Conservation (phyloP, 495 filamentous ascomycete species). For the Zalerion maritima region DNA sequence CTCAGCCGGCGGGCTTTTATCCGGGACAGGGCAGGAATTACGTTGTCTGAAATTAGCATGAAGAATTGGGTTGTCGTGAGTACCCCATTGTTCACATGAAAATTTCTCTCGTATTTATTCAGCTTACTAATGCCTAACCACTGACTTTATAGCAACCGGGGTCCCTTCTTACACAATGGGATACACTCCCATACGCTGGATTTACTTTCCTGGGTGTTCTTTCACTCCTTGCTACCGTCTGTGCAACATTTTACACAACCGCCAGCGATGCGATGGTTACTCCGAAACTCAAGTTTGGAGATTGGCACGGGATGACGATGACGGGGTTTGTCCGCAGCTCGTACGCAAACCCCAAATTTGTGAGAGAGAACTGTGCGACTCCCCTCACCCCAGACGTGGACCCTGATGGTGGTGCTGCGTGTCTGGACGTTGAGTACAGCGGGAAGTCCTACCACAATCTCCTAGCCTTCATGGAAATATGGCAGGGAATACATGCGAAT, state of each 20-base stretch:
- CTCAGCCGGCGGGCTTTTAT: constrained; percentile 48
- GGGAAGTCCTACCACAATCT: constrained; percentile 34
- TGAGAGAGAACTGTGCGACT: constrained; percentile 38
- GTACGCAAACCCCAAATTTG: constrained; percentile 44
- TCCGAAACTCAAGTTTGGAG: constrained; percentile 45
- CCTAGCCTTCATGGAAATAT: constrained; percentile 25
- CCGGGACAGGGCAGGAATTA: constrained; percentile 42
- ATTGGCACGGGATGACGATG: constrained; percentile 27
- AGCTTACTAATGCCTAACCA: neutral
- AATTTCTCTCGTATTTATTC: neutral
- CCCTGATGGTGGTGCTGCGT: constrained; percentile 20
- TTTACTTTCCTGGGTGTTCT: constrained; percentile 43
- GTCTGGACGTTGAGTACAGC: constrained; percentile 48
- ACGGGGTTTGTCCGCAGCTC: constrained; percentile 38
- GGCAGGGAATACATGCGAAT: constrained; percentile 26
- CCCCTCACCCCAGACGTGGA: constrained; percentile 35
- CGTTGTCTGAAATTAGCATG: constrained; percentile 57
- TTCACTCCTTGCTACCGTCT: constrained; percentile 42
- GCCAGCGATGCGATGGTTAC: constrained; percentile 57
- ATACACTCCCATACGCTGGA: constrained; percentile 44
- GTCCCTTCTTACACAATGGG: constrained; percentile 50
- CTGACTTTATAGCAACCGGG: constrained; percentile 25
- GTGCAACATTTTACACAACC: constrained; percentile 57
- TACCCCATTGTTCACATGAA: neutral
- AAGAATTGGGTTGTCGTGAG: constrained; percentile 34